Evolutionary conservation across 768 basidiomycete species (phyloP).

Genomic region (Boletales sp.): DNA sequence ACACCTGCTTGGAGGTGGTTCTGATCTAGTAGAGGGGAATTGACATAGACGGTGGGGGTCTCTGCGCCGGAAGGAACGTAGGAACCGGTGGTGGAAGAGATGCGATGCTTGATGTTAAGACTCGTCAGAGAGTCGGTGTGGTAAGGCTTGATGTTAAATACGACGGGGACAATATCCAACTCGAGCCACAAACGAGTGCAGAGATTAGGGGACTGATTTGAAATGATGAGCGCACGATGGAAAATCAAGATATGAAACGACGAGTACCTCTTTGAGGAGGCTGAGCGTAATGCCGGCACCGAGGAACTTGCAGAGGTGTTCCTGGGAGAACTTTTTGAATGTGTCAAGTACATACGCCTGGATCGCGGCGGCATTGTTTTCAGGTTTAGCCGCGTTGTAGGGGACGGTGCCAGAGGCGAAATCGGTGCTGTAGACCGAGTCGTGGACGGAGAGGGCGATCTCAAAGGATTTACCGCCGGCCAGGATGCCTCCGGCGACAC

Average conservation of each 20-base stretch:
- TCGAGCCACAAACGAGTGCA: conserved; percentile 84
- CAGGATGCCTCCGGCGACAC: conserved; percentile 61
- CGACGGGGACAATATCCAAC: conserved; percentile 78
- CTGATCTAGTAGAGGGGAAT: conserved; percentile 46
- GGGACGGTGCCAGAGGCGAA: conserved; percentile 58
- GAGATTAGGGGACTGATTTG: conserved; percentile 64
- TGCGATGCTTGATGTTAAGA: conserved; percentile 78
- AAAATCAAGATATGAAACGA: conserved; percentile 4
- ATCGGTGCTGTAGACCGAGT: conserved; percentile 83
- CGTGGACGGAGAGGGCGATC: conserved; percentile 77
- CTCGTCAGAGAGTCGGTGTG: conserved; percentile 77
- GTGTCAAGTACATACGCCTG: conserved; percentile 61
- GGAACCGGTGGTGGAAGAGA: conserved; percentile 76
- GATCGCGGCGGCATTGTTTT: conserved; percentile 57
- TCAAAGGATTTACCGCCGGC: conserved; percentile 62
- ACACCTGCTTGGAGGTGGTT: conserved; percentile 43
- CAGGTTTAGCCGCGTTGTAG: conserved; percentile 47
- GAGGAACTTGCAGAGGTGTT: conserved; percentile 84
- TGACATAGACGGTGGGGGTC: conserved; percentile 68
- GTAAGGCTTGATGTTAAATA: conserved; percentile 82
- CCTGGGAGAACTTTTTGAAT: conserved; percentile 66
- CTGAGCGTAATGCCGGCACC: conserved; percentile 74
- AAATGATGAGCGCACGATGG: conserved; percentile 19
- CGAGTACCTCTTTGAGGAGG: conserved; percentile 62
- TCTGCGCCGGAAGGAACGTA: conserved; percentile 74